Base-by-base conservation (phyloP, 805 yeast genomes). In the Novakomyces olei region DNA sequence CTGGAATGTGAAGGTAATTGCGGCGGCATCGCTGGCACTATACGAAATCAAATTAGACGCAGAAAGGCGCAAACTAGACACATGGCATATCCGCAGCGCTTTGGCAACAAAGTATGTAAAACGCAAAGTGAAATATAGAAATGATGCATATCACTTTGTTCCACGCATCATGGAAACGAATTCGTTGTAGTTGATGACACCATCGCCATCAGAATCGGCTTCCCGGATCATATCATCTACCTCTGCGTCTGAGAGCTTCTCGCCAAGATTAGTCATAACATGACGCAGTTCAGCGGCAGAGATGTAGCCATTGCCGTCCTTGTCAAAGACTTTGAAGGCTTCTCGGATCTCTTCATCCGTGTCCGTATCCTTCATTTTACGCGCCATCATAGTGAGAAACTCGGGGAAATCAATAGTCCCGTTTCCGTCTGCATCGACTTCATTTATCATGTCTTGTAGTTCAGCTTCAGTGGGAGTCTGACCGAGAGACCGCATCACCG, bases 401-500 rank as follows among this genome's bases (percentile, higher is more conserved):
- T 76, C 88, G 19, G 78, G 66, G 53, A 76, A 76, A 50, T 76
- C 88, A 44, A 76, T 75, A 46, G 69, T 64, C 26, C 94, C 94
- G 57, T 88, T 92, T 45, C 85, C 85, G 59, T 88, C 88, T 39
- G 75, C 74, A 54, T 88, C 98, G 34, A 88, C 92, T 58, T 88
- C 98, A 54, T 85, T 85, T 63, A 88, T 79, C 75, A 88, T 72
- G 53, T 88, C 98, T 36, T 88, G 77, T 47, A 88, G 74, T 56
- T 88, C 98, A 42, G 81, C 72, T 55, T 88, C 96, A 32, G 92
- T 72, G 24, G 98, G 98, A 48, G 85, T 85, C 56, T 81, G 88
- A 33, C 98, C 98, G 49, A 88, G 64, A n/a, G 95, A 79, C 60
- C 98, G 75, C 98, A 88, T 88, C 34, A 88, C 98, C 3, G 94